Percentiles rank a stretch among this genome's conserved stretches.
These are phyloP conservation scores for Aspergillus ochraceoroseus DNA, from an alignment of 2,329 filamentous ascomycete genomes.

Conservation along the genomic window DNA sequence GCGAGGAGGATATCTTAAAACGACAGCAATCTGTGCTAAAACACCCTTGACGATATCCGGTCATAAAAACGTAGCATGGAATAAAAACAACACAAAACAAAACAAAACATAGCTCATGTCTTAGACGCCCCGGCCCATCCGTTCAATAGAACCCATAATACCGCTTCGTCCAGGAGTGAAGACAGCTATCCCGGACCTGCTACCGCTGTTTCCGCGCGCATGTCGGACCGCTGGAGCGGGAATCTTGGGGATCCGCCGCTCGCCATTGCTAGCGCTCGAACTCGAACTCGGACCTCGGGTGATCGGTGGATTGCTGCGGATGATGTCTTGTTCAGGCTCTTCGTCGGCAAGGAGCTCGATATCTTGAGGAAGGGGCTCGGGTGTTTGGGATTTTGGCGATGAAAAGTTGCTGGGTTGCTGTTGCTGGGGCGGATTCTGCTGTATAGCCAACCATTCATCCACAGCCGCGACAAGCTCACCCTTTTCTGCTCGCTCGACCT, in stretches of 20 bases:
- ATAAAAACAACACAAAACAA: not conserved
- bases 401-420: conserved; percentile 5
- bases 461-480: conserved; percentile 47
- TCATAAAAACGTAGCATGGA: not conserved
- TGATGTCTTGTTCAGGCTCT: conserved; percentile 20
- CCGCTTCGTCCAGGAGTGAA: conserved; percentile 55
- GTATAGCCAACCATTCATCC: conserved; percentile 45
- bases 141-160: conserved; percentile 80
- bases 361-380: conserved; percentile 10
- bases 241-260: conserved; percentile 33
- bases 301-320: conserved; percentile 28
- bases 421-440: conserved; percentile 16
- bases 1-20: not conserved
- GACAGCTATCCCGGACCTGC: conserved; percentile 36
- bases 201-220: conserved; percentile 35
- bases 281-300: conserved; percentile 31
- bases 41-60: too few species aligned
- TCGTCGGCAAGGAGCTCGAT: conserved; percentile 18
- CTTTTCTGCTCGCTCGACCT: conserved; percentile 48
- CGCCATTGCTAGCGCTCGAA: conserved; percentile 20
- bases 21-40: too few species aligned
- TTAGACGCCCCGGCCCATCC: conserved; percentile 61
- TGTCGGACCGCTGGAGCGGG: conserved; percentile 28
- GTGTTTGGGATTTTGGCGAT: conserved; percentile 8
- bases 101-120: not conserved